Evolutionary conservation across 2,329 filamentous ascomycete species (phyloP), one percentile per base, ranked within the genome.

Genomic region (Emmonsia crescens): DNA sequence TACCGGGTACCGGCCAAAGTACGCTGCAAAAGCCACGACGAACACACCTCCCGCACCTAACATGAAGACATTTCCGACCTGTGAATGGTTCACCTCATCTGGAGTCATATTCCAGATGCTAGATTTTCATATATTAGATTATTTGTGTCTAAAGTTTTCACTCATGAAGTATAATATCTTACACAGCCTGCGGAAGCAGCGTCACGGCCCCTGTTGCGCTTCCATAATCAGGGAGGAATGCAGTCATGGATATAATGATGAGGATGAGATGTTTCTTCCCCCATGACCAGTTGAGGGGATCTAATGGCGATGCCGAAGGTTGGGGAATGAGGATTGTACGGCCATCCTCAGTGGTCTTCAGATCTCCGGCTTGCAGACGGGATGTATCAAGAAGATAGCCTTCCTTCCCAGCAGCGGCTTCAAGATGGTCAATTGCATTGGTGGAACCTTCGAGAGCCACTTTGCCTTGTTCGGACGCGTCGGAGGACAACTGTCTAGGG

Each of bases 31-130:
- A 33, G 70, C 71, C n/a, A 79, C 76, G 10, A 74, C 71, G 31
- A 77, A 66, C 9, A 77, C 61, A 12, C 77, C 77, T 19, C 75
- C 75, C 1, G 74, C 72, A 1, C 78, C 78, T 1, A 79, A 66
- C 74, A 77, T 76, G 67, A 79, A 78, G 5, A 77, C 69, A 65
- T 78, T 78, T 33, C 74, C 76, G 5, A 74, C 74, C 57, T 74
- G 71, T 0, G 71, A 73, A 59, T 76, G 72, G 60, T 78, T 74
- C 59, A 78, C 75, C 42, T 69, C 63, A 60, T 76, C 73, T 10
- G 70, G 65, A 6, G 71, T 71, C 68, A 77, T 73, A 29, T 70
- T 62, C 75, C 75, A 77, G 44, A 69, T 65, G 8, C 69, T 70
- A 29, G 19, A 51, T 61, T 40, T 21, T 40, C n/a, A 48, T 29